Evolutionary conservation across 331 rosid genomes (phyloP).

Genomic region (Pyracantha coccinea): DNA sequence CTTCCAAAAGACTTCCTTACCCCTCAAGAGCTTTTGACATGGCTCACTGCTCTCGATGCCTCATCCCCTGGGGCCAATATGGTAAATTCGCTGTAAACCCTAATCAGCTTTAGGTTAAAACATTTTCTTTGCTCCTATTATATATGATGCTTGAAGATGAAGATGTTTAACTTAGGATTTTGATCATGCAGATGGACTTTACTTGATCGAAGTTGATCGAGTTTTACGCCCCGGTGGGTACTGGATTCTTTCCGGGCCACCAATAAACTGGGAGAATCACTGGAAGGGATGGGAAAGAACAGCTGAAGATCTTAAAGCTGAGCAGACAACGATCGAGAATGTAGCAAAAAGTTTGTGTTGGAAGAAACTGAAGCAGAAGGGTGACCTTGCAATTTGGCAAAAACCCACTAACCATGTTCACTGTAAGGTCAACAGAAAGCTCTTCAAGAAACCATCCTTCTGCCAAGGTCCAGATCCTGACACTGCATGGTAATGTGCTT

Average conservation of each 20-base stretch:
- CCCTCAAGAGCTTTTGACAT: slow-evolving; percentile 94
- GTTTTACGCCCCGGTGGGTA: slow-evolving; percentile 90
- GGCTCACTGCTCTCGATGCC: slow-evolving; percentile 99
- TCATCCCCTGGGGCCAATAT: slow-evolving; percentile 83
- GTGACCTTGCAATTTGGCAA: slow-evolving; percentile 85
- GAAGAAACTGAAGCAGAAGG: slow-evolving; percentile 65
- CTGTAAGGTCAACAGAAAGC: slow-evolving; percentile 46
- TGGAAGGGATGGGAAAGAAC: slow-evolving; percentile 89
- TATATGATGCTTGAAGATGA: background rate
- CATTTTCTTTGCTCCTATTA: background rate
- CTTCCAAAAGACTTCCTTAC: slow-evolving; percentile 85
- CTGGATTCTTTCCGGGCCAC: slow-evolving; percentile 96
- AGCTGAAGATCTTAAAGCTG: slow-evolving; percentile 50
- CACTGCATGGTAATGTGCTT: slow-evolving; percentile 55
- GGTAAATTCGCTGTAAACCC: slow-evolving; percentile 27
- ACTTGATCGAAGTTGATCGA: slow-evolving; percentile 77
- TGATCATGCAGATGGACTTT: slow-evolving; percentile 55
- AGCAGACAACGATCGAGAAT: slow-evolving; percentile 61
- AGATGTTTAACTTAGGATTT: background rate
- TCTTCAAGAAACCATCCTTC: slow-evolving; percentile 56
- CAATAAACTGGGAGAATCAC: slow-evolving; percentile 72
- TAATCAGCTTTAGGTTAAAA: background rate
- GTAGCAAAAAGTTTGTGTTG: slow-evolving; percentile 82
- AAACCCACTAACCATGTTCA: slow-evolving; percentile 81
- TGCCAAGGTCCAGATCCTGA: slow-evolving; percentile 70